Evolutionary conservation across 2,329 filamentous ascomycete genomes (phyloP), one percentile per base, ranked within the genome.

Genomic region (Arachnomyces sp.): DNA sequence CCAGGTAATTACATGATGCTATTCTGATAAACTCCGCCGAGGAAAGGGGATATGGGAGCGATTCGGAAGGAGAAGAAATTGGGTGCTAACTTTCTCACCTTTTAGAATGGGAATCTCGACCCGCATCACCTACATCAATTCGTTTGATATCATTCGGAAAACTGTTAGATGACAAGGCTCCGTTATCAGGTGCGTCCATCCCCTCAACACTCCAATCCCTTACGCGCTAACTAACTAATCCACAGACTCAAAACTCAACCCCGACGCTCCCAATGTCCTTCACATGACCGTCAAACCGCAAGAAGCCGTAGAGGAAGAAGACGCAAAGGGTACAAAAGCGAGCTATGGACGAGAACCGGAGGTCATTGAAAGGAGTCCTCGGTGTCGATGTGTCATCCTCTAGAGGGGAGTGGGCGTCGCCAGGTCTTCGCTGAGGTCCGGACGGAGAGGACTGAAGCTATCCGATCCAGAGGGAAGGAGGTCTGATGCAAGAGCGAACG

Each of bases 251-350:
- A 83, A 80, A 45, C 87, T 93, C 56, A 84, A 78, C 55, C 72
- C 73, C 21, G 82, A 87, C 47, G 70, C 74, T 8, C 78, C 85
- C 6, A 94, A 94, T 51, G 85, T 94, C 18, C 80, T 95, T n/a
- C 88, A 95, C 63, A 94, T 95, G 87, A 90, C 85, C 4, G 80
- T 95, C 52, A 84, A 86, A 52, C 88, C 88, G 2, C 83, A 88
- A 56, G 86, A 94, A 56, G 75, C 84, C 30, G 70, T 90, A 45
- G 82, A 93, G 49, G 87, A 92, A 55, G 81, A 85, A 53, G 83
- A 86, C 51, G 80, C 83, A 42, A 83, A 82, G 56, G 75, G 77
- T 28, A 73, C 75, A 43, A 84, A 82, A 60, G 52, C 57, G 21
- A 63, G 67, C 37, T 63, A 67, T 48, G 53, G 65, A 31, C 67